A percentile compares a stretch with the other conserved stretches of the same genome.
phyloP scores from a whole-genome alignment of 441 rosid species.

The Adansonia gregorii region DNA sequence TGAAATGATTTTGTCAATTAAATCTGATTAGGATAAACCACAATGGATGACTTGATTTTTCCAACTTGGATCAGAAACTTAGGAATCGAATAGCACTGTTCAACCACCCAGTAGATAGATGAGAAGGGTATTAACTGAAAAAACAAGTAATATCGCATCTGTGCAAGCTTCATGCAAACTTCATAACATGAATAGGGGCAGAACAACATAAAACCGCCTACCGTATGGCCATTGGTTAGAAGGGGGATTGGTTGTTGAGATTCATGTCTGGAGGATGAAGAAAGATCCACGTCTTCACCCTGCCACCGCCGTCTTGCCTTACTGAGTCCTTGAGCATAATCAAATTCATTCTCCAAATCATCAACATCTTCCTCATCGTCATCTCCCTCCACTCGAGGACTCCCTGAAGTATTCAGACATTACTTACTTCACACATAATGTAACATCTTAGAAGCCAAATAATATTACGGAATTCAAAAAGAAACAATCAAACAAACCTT shows the following conservation, averaged over 20 bases:
- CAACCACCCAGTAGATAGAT: too few relatives aligned
- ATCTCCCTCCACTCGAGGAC: slow-evolving; percentile 89
- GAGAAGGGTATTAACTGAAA: too few relatives aligned
- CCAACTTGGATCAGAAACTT: not conserved
- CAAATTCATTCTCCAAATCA: slow-evolving; percentile 86
- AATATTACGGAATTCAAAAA: not conserved
- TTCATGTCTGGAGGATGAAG: slow-evolving; percentile 88
- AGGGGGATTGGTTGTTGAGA: slow-evolving; percentile 89
- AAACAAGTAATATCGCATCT: too few relatives aligned
- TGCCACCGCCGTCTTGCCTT: slow-evolving; percentile 69
- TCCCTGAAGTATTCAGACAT: slow-evolving; percentile 41
- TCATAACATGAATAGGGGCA: slow-evolving; percentile 9
- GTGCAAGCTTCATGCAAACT: too few relatives aligned
- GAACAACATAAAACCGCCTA: slow-evolving; percentile 34
- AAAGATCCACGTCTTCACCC: slow-evolving; percentile 78
- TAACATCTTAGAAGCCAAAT: not conserved
- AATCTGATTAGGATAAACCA: slow-evolving; percentile 6
- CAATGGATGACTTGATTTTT: not conserved
- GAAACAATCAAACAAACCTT: slow-evolving; percentile 15
- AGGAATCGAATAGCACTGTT: too few relatives aligned
- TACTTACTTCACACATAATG: not conserved
- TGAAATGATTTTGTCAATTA: not conserved
- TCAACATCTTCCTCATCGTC: slow-evolving; percentile 95
- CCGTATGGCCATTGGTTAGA: slow-evolving; percentile 84
- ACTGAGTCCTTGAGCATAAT: slow-evolving; percentile 65